A percentile compares a stretch with the other conserved stretches of the same genome.
Evolutionary conservation across 345 rosid species (phyloP).

Genomic region (Corchorus olitorius): DNA sequence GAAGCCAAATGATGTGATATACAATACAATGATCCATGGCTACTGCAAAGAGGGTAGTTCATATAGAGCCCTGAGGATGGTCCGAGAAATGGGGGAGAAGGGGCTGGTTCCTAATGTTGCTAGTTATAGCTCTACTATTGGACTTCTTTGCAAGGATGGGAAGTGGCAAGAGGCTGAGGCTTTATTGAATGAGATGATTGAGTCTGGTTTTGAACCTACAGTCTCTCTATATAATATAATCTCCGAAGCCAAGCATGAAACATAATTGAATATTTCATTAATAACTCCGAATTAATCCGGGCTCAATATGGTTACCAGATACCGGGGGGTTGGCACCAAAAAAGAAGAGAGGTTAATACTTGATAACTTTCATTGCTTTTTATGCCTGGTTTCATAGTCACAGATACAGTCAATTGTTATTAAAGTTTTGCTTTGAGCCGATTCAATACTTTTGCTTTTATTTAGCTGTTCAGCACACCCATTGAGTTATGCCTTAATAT

Average conservation of each 20-base stretch:
- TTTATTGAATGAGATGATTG: conserved; percentile 55
- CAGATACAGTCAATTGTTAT: too few relatives aligned
- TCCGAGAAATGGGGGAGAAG: conserved; percentile 58
- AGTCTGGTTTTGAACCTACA: conserved; percentile 49
- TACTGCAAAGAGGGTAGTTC: conserved; percentile 76
- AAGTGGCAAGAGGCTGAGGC: conserved; percentile 64
- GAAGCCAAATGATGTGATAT: conserved; percentile 65
- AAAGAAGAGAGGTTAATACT: too few relatives aligned
- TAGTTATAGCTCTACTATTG: conserved; percentile 57
- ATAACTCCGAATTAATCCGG: background rate
- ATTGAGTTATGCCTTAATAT: too few relatives aligned
- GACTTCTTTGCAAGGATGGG: conserved; percentile 63
- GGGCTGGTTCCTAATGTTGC: conserved; percentile 63
- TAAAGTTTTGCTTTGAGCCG: too few relatives aligned
- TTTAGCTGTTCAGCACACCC: too few relatives aligned
- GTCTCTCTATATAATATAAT: conserved; percentile 44
- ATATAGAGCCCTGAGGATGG: conserved; percentile 62
- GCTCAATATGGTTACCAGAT: too few relatives aligned
- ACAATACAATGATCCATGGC: conserved; percentile 69
- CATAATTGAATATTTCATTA: background rate
- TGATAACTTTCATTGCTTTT: too few relatives aligned
- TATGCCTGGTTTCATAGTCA: too few relatives aligned
- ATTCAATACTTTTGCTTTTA: too few relatives aligned
- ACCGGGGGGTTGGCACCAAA: too few relatives aligned
- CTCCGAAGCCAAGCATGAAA: conserved; percentile 38